Evolutionary conservation across 352 stramenopile genomes (phyloP), one percentile per base, ranked within the genome.

Genomic region (Phytophthora pistaciae): DNA sequence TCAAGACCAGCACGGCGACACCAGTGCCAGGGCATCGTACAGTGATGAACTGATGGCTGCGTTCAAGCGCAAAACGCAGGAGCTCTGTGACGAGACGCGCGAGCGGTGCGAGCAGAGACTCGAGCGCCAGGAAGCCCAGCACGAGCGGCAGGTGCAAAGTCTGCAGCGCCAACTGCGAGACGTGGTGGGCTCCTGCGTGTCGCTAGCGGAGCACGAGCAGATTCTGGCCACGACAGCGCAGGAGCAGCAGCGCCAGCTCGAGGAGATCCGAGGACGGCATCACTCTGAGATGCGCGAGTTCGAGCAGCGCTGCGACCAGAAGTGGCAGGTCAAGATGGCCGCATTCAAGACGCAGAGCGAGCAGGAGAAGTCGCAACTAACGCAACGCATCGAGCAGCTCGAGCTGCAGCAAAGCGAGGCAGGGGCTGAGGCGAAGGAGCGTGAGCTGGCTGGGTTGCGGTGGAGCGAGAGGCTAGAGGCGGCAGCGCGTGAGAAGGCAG

Each of bases 51-150:
- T 77, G 40, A 21, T 73, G 58, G 27, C 44, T n/a, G 54, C 59
- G n/a, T 63, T 84, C 54, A 82, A 84, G 40, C 72, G 71, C 52
- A 90, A 85, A 54, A 69, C 73, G 11, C 82, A 84, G 44, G 57
- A 82, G 52, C 60, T 91, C 16, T 90, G 83, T 36, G 79, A 90
- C 9, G 79, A 86, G 31, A 92, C 82, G 23, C 81, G 83, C 4
- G 56, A 69, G 18, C 83, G 88, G 61, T 92, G 82, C 58, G 83
- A 90, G 57, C 53, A 79, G 63, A 75, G 84, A 40, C 61, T 90
- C 13, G 60, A 82, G 63, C 73, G 78, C 1, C 74, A 82, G 54
- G 79, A 90, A 23, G 63, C 56, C 11, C 57, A 74, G 36, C 71
- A 90, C 57, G 83, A 90, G 57, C 72, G 77, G 20, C 75, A 88